Evolutionary conservation across 805 yeast species (phyloP).

Genomic region (Lipomyces anomalus): DNA sequence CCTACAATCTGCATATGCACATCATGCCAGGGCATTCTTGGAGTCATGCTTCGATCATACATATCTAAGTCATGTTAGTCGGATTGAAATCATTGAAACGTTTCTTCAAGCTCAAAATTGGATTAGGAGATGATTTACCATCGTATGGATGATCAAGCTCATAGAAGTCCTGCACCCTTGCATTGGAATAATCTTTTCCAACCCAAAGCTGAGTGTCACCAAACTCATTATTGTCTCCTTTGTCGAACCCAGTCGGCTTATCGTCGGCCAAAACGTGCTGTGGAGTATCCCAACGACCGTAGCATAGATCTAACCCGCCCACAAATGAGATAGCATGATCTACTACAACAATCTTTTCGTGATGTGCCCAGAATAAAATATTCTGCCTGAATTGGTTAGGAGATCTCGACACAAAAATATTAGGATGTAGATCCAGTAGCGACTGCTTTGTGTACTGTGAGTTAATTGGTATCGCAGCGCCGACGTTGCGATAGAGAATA

Average conservation of each 20-base stretch:
- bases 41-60: conserved; percentile 74
- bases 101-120: too few relatives aligned
- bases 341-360: conserved; percentile 80
- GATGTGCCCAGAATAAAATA: conserved; percentile 98
- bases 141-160: conserved; percentile 81
- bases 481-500: conserved; percentile 89
- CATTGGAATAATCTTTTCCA: conserved; percentile 96
- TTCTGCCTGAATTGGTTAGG: conserved; percentile 93
- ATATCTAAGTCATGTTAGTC: too few relatives aligned
- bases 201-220: conserved; percentile 68
- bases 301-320: conserved; percentile 95
- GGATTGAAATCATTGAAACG: too few relatives aligned
- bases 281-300: conserved; percentile 93
- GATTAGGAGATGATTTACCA: too few relatives aligned
- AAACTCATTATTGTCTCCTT: conserved; percentile 26
- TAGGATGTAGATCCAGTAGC: conserved; percentile 73
- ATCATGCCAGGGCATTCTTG: conserved; percentile 99
- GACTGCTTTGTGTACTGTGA: conserved; percentile 94
- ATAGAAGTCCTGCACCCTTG: conserved; percentile 82
- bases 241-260: conserved; percentile 26
- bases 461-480: conserved; percentile 86
- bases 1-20: conserved; percentile 95
- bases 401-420: conserved; percentile 84
- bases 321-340: conserved; percentile 85
- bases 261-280: conserved; percentile 89